phyloP scores from a whole-genome alignment of 2,329 filamentous ascomycete species.

The Simplicillium aogashimaense region DNA sequence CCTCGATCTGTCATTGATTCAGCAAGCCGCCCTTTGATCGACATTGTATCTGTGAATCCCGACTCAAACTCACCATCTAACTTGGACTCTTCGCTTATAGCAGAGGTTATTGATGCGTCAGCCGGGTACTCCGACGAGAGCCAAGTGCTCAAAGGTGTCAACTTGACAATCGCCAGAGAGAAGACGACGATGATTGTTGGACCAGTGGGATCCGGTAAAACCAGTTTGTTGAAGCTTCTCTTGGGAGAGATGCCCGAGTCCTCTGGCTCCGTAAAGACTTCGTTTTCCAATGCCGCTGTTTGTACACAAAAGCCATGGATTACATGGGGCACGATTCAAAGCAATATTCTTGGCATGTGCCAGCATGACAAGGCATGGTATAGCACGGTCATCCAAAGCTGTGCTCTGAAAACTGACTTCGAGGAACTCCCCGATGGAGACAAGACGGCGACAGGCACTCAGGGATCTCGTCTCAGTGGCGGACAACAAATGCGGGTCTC shows the following conservation, averaged over 20 bases:
- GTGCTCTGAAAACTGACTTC: slow-evolving; percentile 11
- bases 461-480: slow-evolving; percentile 14
- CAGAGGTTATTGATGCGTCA: slow-evolving; percentile 1
- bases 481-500: slow-evolving; percentile 16
- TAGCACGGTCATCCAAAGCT: slow-evolving; percentile 10
- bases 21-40: too few relatives aligned
- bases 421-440: slow-evolving; percentile 13
- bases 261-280: slow-evolving; percentile 5
- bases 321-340: slow-evolving; percentile 12
- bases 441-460: slow-evolving; percentile 11
- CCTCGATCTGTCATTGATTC: not conserved
- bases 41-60: not conserved
- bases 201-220: slow-evolving; percentile 14
- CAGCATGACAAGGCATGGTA: slow-evolving; percentile 11
- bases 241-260: slow-evolving; percentile 12
- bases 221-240: slow-evolving; percentile 12
- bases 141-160: slow-evolving; percentile 5
- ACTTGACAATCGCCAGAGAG: slow-evolving; percentile 6
- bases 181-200: slow-evolving; percentile 13
- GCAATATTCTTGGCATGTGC: slow-evolving; percentile 14
- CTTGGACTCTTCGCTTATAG: not conserved
- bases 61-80: not conserved
- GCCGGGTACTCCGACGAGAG: slow-evolving; percentile 6
- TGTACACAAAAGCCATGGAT: slow-evolving; percentile 16
- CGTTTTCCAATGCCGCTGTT: slow-evolving; percentile 10